Conservation (phyloP, 805 yeast species). For the Suhomyces canberraensis region DNA sequence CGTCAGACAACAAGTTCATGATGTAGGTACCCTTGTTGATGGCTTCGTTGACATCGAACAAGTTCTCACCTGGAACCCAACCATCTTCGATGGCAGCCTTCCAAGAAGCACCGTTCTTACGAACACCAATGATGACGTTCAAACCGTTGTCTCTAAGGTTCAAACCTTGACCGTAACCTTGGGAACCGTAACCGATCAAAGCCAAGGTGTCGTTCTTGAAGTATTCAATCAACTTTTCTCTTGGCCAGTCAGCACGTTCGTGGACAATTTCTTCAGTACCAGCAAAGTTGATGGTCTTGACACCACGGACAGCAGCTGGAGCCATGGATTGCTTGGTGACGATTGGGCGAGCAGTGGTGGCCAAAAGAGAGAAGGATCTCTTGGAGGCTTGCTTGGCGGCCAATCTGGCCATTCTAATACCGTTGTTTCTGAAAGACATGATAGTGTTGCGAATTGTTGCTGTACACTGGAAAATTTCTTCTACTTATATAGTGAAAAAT, state of each 20-base stretch:
- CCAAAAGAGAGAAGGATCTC: constrained; percentile 63
- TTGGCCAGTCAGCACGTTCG: constrained; percentile 99
- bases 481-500: constrained; percentile 6
- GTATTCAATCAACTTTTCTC: constrained; percentile 90
- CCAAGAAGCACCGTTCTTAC: constrained; percentile 99
- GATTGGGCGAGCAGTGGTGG: constrained; percentile 45
- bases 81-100: constrained; percentile 99
- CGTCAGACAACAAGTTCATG: constrained; percentile 98
- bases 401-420: constrained; percentile 46
- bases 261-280: constrained; percentile 94
- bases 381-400: constrained; percentile 44
- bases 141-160: constrained; percentile 99
- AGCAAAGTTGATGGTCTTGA: constrained; percentile 95
- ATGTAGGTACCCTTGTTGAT: constrained; percentile 85
- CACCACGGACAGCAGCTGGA: constrained; percentile 74
- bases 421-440: constrained; percentile 45
- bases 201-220: constrained; percentile 98
- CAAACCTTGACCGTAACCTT: constrained; percentile 99
- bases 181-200: constrained; percentile 98
- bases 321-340: constrained; percentile 36
- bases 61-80: constrained; percentile 99
- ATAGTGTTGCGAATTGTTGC: constrained; percentile 1
- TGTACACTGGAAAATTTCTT: neutral
- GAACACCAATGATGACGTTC: constrained; percentile 96
- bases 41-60: constrained; percentile 94